Percentiles rank a stretch among this genome's conserved stretches.
Conservation (phyloP, 2,329 filamentous ascomycete genomes). For the Ilyonectria destructans region DNA sequence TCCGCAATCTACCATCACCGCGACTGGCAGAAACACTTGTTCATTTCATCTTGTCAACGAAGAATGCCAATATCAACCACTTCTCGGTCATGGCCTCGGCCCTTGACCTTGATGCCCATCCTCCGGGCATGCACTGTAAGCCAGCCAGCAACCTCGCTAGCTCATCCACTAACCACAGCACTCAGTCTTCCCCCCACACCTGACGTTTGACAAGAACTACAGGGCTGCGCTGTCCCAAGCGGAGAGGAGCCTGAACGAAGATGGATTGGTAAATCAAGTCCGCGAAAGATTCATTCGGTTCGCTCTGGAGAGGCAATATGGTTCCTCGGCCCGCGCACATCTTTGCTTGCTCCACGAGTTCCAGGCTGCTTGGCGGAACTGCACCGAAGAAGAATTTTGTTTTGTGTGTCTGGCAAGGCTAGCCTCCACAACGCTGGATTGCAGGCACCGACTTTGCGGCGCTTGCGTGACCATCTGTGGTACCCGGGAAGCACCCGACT, state of each 20-base stretch:
- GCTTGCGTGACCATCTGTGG: background rate
- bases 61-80: background rate
- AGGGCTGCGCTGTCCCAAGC: background rate
- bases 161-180: background rate
- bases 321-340: background rate
- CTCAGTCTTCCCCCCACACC: background rate
- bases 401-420: constrained; percentile 1
- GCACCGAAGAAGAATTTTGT: background rate
- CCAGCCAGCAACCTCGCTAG: background rate
- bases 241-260: background rate
- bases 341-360: background rate
- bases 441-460: background rate
- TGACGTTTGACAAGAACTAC: constrained; percentile 17
- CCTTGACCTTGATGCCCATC: constrained; percentile 1
- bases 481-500: background rate
- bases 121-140: constrained; percentile 6
- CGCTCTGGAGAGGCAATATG: background rate
- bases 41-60: background rate
- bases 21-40: background rate
- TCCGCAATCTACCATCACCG: background rate
- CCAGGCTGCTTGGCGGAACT: background rate
- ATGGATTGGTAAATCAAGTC: background rate
- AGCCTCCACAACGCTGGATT: background rate
- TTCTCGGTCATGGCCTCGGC: background rate
- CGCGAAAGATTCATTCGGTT: background rate